Percentiles rank a stretch among this genome's conserved stretches.
phyloP scores from a whole-genome alignment of 2,329 filamentous ascomycete species.

The Thermothelomyces thermophilus region DNA sequence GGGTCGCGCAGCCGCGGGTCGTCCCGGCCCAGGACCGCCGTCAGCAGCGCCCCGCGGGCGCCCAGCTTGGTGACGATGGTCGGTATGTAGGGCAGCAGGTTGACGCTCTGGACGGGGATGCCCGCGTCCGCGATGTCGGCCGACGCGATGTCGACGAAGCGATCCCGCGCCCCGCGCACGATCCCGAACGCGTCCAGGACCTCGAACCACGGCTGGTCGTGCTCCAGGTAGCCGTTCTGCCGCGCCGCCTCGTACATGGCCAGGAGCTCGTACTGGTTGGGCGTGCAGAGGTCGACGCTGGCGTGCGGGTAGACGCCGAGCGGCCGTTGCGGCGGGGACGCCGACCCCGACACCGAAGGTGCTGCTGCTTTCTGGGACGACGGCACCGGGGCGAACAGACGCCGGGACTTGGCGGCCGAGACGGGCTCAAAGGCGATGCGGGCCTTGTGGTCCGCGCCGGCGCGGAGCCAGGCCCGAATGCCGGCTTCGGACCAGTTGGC shows the following conservation, averaged over 20 bases:
- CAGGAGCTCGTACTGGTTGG: slow-evolving; percentile 74
- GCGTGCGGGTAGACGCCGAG: slow-evolving; percentile 52
- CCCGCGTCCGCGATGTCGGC: slow-evolving; percentile 66
- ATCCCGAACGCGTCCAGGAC: slow-evolving; percentile 76
- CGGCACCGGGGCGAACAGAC: slow-evolving; percentile 48
- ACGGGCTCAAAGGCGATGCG: slow-evolving; percentile 83
- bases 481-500: slow-evolving; percentile 71
- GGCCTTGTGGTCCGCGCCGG: slow-evolving; percentile 49
- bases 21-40: slow-evolving; percentile 59
- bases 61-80: slow-evolving; percentile 82
- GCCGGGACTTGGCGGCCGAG: slow-evolving; percentile 68
- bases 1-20: slow-evolving; percentile 61
- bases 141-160: slow-evolving; percentile 63
- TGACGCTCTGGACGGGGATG: slow-evolving; percentile 74
- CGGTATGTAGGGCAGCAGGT: slow-evolving; percentile 82
- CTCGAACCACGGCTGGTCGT: slow-evolving; percentile 63
- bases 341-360: not conserved
- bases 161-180: slow-evolving; percentile 61
- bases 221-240: slow-evolving; percentile 59
- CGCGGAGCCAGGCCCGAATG: slow-evolving; percentile 61
- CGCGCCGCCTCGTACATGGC: slow-evolving; percentile 71
- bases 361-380: not conserved
- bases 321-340: no score
- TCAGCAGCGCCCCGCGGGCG: slow-evolving; percentile 64
- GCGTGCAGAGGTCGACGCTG: slow-evolving; percentile 68